Evolutionary conservation across 73 alveolate species (phyloP).

Genomic region (Stentor roeselii): DNA sequence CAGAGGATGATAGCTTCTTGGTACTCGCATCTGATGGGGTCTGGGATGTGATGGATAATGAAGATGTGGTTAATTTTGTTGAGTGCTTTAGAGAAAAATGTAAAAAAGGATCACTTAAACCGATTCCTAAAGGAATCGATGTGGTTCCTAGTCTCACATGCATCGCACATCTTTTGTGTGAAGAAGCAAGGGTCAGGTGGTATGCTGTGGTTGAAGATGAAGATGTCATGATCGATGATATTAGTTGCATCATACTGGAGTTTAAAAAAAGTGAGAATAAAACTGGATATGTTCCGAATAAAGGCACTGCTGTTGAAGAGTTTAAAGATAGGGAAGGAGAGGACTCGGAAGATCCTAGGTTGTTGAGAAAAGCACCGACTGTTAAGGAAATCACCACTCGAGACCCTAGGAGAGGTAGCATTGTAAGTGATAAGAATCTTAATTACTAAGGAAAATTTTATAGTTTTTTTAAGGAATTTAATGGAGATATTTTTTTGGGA

Average conservation of each 20-base stretch:
- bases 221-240: conserved; percentile 29
- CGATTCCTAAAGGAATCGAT: neutral
- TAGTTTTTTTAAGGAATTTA: too few relatives aligned
- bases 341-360: neutral
- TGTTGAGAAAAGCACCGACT: conserved; percentile 6
- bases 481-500: neutral
- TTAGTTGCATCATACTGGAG: conserved; percentile 12
- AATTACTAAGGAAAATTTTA: neutral
- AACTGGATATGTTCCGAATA: neutral
- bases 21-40: conserved; percentile 28
- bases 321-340: neutral
- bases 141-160: neutral
- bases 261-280: neutral
- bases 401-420: conserved; percentile 22
- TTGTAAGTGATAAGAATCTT: neutral
- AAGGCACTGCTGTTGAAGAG: neutral
- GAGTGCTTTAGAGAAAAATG: conserved; percentile 22
- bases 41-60: conserved; percentile 14
- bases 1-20: neutral
- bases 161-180: conserved; percentile 26
- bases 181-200: conserved; percentile 29
- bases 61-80: conserved; percentile 24
- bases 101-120: neutral
- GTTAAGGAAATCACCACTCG: neutral
- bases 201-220: conserved; percentile 26